Conservation (phyloP, 2,329 filamentous ascomycete species). For the Cladophialophora chaetospira region DNA sequence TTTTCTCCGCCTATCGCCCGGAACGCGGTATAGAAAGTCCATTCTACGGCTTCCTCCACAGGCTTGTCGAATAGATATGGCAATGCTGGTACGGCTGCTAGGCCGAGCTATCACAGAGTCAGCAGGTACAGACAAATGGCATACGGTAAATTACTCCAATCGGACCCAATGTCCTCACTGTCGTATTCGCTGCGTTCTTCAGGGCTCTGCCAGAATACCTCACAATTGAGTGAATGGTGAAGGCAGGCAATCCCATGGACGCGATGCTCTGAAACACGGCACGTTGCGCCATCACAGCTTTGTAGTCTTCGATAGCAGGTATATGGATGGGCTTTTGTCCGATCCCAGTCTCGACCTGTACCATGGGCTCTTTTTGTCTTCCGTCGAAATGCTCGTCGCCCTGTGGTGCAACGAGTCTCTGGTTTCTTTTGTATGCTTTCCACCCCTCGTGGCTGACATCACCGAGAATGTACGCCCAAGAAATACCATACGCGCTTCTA, state of each 20-base stretch:
- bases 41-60: slow-evolving; percentile 89
- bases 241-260: slow-evolving; percentile 89
- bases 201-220: slow-evolving; percentile 84
- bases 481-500: slow-evolving; percentile 80
- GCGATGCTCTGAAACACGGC: slow-evolving; percentile 88
- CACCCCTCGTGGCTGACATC: slow-evolving; percentile 94
- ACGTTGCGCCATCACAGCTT: slow-evolving; percentile 86
- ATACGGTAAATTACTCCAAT: slow-evolving; percentile 70
- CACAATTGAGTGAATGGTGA: slow-evolving; percentile 92
- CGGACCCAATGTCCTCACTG: slow-evolving; percentile 79
- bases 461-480: slow-evolving; percentile 88
- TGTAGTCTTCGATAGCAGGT: slow-evolving; percentile 81
- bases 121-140: slow-evolving; percentile 4
- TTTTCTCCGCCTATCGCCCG: slow-evolving; percentile 67
- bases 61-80: slow-evolving; percentile 64
- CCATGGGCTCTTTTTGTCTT: slow-evolving; percentile 53
- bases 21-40: slow-evolving; percentile 82
- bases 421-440: slow-evolving; percentile 89
- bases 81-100: slow-evolving; percentile 46
- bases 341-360: slow-evolving; percentile 38
- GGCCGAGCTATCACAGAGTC: slow-evolving; percentile 55
- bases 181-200: slow-evolving; percentile 76
- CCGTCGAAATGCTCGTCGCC: slow-evolving; percentile 44
- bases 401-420: slow-evolving; percentile 70
- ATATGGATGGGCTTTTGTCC: slow-evolving; percentile 48